Percentiles rank a stretch among this genome's conserved stretches.
Conservation (phyloP, 306 rosid genomes). For the Hylodesmum podocarpum region DNA sequence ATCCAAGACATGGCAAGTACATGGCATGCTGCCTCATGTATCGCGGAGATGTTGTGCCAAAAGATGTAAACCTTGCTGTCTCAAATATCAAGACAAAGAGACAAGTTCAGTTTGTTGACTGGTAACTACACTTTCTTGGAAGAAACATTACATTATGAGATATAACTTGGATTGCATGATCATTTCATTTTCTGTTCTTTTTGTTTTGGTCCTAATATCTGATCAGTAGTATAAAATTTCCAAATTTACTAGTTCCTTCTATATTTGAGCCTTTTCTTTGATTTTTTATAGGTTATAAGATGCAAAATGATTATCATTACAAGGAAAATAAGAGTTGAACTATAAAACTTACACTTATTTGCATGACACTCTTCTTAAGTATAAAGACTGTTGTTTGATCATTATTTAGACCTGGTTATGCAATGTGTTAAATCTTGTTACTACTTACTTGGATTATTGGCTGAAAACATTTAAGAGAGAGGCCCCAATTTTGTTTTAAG, state of each 20-base stretch:
- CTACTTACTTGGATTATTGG: background rate
- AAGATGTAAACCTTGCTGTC: conserved; percentile 69
- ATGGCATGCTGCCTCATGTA: conserved; percentile 89
- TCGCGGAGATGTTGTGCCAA: conserved; percentile 75
- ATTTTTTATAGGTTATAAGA: background rate
- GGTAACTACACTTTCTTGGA: conserved; percentile 40
- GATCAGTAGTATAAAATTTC: background rate
- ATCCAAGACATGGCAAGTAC: conserved; percentile 80
- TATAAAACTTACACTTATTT: background rate
- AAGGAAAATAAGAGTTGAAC: background rate
- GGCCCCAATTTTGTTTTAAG: background rate
- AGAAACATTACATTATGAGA: background rate
- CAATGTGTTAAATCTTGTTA: background rate
- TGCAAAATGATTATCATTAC: background rate
- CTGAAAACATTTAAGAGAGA: background rate
- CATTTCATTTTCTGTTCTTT: background rate
- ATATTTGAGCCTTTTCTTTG: background rate
- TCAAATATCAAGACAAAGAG: conserved; percentile 68
- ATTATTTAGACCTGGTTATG: background rate
- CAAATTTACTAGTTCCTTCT: background rate
- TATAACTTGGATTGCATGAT: background rate
- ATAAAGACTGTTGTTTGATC: background rate
- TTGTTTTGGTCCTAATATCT: background rate
- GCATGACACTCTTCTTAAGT: background rate
- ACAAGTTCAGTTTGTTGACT: conserved; percentile 74